Conservation (phyloP, 805 yeast species). For the Debaryomyces prosopidis region DNA sequence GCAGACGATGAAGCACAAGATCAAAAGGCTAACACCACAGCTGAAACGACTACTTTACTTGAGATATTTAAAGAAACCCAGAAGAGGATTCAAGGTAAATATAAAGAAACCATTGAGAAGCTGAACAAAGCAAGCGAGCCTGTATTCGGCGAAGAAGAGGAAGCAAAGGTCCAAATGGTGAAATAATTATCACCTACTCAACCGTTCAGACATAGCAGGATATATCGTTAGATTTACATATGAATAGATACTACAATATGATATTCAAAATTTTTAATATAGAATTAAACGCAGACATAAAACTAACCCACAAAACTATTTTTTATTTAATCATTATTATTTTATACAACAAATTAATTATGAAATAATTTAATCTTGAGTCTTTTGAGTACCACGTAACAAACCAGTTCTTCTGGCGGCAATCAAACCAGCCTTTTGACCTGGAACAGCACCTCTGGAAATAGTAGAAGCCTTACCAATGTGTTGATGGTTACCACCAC, state of each 20-base stretch:
- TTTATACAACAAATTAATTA: constrained; percentile 17
- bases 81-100: neutral
- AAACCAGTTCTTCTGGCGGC: constrained; percentile 44
- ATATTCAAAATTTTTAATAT: no score
- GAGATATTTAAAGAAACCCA: neutral
- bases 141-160: neutral
- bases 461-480: constrained; percentile 41
- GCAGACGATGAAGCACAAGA: neutral
- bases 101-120: neutral
- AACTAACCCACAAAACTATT: constrained; percentile 3
- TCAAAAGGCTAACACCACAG: neutral
- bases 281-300: no score
- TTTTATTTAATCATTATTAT: constrained; percentile 12
- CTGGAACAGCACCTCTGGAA: constrained; percentile 41
- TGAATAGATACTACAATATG: no score
- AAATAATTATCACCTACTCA: no score
- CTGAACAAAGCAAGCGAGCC: neutral
- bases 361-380: constrained; percentile 28
- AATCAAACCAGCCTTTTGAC: constrained; percentile 41
- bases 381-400: constrained; percentile 40
- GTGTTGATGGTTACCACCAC: constrained; percentile 84
- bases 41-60: neutral
- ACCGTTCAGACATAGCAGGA: no score
- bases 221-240: no score
- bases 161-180: neutral